Evolutionary conservation across 169 alveolate genomes (phyloP), one percentile per base, ranked within the genome.

Genomic region (Eimeria maxima): DNA sequence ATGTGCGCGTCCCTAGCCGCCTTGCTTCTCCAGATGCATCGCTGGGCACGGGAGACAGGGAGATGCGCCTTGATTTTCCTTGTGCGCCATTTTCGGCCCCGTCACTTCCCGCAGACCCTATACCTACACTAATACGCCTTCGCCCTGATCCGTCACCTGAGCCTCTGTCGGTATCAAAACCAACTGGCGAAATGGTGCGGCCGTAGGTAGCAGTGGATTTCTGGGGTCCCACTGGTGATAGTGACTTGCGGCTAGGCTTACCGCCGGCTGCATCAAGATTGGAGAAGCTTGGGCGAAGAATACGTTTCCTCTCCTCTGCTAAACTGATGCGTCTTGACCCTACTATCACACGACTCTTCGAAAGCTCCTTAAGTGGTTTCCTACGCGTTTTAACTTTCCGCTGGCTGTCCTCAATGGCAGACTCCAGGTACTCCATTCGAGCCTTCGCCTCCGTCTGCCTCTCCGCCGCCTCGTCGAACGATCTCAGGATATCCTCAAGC

Each of bases 141-240:
- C 81, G 93, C 38, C 57, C 27, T 18, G 93, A 53, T 16, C 93
- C 93, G 10, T 57, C 78, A 22, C 60, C 93, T 20, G 44, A 29
- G 7, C 50, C 93, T 38, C 78, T 42, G 60, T 42, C 67, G 44
- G 38, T 33, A 20, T 44, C 27, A 33, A 42, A 86, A 45, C 93
- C 93, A 87, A 87, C 93, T 24, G 93, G 93, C 44, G 93, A 87
- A 22, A 87, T 33, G 53, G 81, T 87, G 24, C 93, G 93, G 67
- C 93, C 81, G 27, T 27, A 47, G 38, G 67, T 53, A 53, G 55
- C 42, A 44, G 24, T 20, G 14, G 83, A 38, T 6, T 87, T 29
- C 38, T 57, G 24, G 7, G 24, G n/a, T 65, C 42, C 11, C 47
- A 47, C 27, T 29, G 65, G 80, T 18, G 93, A 57, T 42, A 87